Evolutionary conservation across 805 yeast genomes (phyloP).

Genomic region (Zygoascus ofunaensis): DNA sequence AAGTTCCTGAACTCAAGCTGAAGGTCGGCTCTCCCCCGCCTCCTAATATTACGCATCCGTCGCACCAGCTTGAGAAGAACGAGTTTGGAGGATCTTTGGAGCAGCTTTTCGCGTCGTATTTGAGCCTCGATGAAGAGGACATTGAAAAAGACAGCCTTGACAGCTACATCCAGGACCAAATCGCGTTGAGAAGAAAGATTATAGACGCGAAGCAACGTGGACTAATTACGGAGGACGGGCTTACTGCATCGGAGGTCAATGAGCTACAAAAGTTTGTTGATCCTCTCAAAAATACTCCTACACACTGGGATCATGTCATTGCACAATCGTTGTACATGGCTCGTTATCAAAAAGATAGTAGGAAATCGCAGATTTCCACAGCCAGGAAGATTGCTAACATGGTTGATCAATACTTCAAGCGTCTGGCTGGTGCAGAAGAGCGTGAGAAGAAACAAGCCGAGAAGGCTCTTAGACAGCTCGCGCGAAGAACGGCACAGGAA

Average conservation of each 20-base stretch:
- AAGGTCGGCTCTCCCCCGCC: constrained; percentile 15
- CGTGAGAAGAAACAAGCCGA: constrained; percentile 68
- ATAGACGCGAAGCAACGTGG: constrained; percentile 38
- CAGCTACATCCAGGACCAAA: constrained; percentile 46
- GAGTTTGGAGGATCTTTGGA: constrained; percentile 33
- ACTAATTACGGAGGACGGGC: constrained; percentile 10
- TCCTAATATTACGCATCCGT: constrained; percentile 51
- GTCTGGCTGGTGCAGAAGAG: constrained; percentile 82
- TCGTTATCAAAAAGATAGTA: constrained; percentile 55
- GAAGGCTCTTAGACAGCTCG: constrained; percentile 55
- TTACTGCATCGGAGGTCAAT: constrained; percentile 3
- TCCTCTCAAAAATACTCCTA: constrained; percentile 37
- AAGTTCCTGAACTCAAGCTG: constrained; percentile 4
- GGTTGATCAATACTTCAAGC: constrained; percentile 80
- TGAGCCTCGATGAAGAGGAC: constrained; percentile 50
- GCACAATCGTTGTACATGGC: constrained; percentile 69
- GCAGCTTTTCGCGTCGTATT: constrained; percentile 46
- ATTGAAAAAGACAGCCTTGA: constrained; percentile 52
- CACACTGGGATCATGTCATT: constrained; percentile 65
- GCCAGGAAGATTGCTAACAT: constrained; percentile 67
- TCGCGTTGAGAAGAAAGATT: constrained; percentile 34
- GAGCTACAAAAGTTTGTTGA: constrained; percentile 37
- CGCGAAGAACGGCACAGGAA: constrained; percentile 73
- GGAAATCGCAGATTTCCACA: constrained; percentile 54
- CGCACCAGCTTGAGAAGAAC: constrained; percentile 40